These are phyloP conservation scores for Bombardia bombarda DNA, from an alignment of 495 filamentous ascomycete species.

Conservation along the genomic window DNA sequence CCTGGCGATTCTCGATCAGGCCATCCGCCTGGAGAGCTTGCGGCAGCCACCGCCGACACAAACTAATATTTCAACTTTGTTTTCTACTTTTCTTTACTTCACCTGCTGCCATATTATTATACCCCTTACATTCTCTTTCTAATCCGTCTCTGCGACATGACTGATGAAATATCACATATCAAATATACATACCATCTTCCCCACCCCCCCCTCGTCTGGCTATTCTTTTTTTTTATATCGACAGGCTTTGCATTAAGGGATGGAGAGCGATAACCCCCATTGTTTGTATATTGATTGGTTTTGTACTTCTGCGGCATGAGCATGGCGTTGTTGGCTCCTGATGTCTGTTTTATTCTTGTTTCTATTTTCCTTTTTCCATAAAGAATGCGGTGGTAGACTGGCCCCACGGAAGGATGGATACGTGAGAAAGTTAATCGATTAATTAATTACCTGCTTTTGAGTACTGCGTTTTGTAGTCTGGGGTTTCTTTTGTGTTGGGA, in stretches of 20 bases:
- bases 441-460: no score
- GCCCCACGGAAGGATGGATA: no score
- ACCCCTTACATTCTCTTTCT: conserved; percentile 1
- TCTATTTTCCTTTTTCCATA: neutral
- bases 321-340: conserved; percentile 8
- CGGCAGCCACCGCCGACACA: no score
- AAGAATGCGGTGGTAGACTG: no score
- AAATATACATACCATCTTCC: neutral
- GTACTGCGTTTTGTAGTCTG: no score
- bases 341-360: neutral
- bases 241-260: neutral
- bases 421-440: no score
- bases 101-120: no score
- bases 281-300: no score
- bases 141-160: conserved; percentile 6
- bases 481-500: no score
- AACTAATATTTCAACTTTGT: no score
- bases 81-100: no score
- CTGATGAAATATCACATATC: conserved; percentile 3
- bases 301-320: conserved; percentile 6
- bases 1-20: conserved; percentile 12
- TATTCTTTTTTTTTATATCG: neutral
- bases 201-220: neutral
- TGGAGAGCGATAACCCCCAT: no score
- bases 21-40: neutral